phyloP scores from a whole-genome alignment of 2,329 filamentous ascomycete species.

The Didymella pomorum region DNA sequence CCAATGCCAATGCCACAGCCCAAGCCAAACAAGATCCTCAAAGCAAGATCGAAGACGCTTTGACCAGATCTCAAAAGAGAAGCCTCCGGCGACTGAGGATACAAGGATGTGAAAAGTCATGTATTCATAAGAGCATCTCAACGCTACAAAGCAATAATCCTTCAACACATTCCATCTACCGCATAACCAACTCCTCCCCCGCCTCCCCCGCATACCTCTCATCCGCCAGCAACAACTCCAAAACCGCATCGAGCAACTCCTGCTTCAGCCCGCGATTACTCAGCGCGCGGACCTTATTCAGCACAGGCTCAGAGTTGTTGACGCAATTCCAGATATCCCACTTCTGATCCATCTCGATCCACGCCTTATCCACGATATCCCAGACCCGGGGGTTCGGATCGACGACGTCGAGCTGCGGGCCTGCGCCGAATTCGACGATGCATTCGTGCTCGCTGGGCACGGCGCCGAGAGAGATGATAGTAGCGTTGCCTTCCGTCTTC shows the following conservation, averaged over 20 bases:
- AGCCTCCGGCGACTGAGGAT: too few species aligned
- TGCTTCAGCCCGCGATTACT: conserved; percentile 37
- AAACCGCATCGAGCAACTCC: conserved; percentile 43
- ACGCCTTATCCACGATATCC: conserved; percentile 40
- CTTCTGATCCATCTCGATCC: conserved; percentile 45
- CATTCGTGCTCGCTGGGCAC: conserved; percentile 34
- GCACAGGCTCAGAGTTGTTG: conserved; percentile 36
- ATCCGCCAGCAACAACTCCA: conserved; percentile 49
- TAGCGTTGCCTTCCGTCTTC: conserved; percentile 33
- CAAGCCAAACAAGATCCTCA: too few species aligned
- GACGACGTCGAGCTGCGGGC: conserved; percentile 46
- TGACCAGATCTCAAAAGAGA: too few species aligned
- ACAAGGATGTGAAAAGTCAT: too few species aligned
- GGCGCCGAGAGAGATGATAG: conserved; percentile 34
- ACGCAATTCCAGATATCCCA: conserved; percentile 45
- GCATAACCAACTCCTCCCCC: not conserved
- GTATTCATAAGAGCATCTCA: not conserved
- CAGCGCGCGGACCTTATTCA: conserved; percentile 42
- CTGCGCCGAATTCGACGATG: conserved; percentile 39
- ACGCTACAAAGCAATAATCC: not conserved
- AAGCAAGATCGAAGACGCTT: too few species aligned
- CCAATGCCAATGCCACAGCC: too few species aligned
- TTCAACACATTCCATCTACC: not conserved
- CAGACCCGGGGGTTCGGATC: conserved; percentile 42
- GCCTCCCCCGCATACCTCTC: conserved; percentile 36